A percentile compares a stretch with the other conserved stretches of the same genome.
Evolutionary conservation across 192 early-diverging fungal genomes (phyloP).

Genomic region (Entophlyctis luteolus): DNA sequence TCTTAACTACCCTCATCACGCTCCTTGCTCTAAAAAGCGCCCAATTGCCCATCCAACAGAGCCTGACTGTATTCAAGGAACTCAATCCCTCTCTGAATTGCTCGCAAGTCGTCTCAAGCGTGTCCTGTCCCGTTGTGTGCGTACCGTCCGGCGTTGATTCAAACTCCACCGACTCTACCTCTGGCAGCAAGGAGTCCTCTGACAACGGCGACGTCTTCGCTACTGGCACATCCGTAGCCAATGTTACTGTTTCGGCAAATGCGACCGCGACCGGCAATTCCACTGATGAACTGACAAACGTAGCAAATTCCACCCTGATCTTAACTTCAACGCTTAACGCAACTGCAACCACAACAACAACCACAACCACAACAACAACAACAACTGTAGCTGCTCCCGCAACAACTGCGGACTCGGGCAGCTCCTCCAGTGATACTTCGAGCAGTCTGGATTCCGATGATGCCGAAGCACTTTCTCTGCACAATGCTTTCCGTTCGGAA

Average conservation of each 20-base stretch:
- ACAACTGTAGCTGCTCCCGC: neutral
- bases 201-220: too few relatives aligned
- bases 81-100: too few relatives aligned
- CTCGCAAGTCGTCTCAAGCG: neutral
- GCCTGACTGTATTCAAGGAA: neutral
- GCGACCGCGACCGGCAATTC: neutral
- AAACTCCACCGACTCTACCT: neutral
- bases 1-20: too few relatives aligned
- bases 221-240: too few relatives aligned
- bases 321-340: too few relatives aligned
- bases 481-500: slow-evolving; percentile 5
- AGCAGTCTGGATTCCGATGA: neutral
- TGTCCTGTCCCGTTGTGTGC: neutral
- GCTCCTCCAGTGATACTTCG: neutral
- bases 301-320: too few relatives aligned
- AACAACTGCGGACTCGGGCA: neutral
- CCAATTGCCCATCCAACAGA: too few relatives aligned
- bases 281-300: too few relatives aligned
- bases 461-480: neutral
- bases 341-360: neutral
- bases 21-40: too few relatives aligned
- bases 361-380: neutral
- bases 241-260: neutral
- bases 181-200: neutral
- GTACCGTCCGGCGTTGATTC: neutral